Evolutionary conservation across 371 early-diverging fungal genomes (phyloP).

Genomic region (Zancudomyces culisetae): DNA sequence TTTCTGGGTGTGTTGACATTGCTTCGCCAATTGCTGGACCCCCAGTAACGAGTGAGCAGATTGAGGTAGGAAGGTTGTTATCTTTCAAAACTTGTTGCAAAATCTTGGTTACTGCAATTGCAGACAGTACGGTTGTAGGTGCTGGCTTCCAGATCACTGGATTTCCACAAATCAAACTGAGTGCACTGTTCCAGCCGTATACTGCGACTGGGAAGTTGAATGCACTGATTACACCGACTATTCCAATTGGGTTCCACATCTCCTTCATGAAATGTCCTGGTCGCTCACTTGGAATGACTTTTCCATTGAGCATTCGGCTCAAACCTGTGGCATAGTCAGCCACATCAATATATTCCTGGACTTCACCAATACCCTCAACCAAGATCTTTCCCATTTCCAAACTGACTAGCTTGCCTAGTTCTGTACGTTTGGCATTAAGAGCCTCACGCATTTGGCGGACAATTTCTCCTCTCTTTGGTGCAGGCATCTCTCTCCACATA

Average conservation of each 20-base stretch:
- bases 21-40: slow-evolving; percentile 73
- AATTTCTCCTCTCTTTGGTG: slow-evolving; percentile 82
- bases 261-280: slow-evolving; percentile 93
- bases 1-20: slow-evolving; percentile 47
- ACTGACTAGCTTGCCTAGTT: slow-evolving; percentile 67
- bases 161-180: slow-evolving; percentile 84
- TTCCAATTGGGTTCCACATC: slow-evolving; percentile 88
- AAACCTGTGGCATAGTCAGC: slow-evolving; percentile 85
- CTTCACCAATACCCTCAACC: slow-evolving; percentile 88
- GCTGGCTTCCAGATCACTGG: slow-evolving; percentile 89
- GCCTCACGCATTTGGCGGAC: slow-evolving; percentile 83
- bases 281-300: slow-evolving; percentile 80
- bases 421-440: slow-evolving; percentile 47
- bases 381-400: slow-evolving; percentile 93
- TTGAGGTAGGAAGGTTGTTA: slow-evolving; percentile 66
- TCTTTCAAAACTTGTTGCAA: slow-evolving; percentile 62
- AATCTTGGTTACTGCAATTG: slow-evolving; percentile 81
- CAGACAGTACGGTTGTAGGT: slow-evolving; percentile 65
- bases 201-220: slow-evolving; percentile 67
- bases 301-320: slow-evolving; percentile 66
- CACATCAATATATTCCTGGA: slow-evolving; percentile 95
- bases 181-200: slow-evolving; percentile 86
- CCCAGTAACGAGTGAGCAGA: slow-evolving; percentile 79
- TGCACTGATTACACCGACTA: slow-evolving; percentile 86
- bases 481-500: slow-evolving; percentile 63